These are phyloP conservation scores for Solanum tacnaense DNA, from an alignment of 257 asterid species.

Conservation along the genomic window DNA sequence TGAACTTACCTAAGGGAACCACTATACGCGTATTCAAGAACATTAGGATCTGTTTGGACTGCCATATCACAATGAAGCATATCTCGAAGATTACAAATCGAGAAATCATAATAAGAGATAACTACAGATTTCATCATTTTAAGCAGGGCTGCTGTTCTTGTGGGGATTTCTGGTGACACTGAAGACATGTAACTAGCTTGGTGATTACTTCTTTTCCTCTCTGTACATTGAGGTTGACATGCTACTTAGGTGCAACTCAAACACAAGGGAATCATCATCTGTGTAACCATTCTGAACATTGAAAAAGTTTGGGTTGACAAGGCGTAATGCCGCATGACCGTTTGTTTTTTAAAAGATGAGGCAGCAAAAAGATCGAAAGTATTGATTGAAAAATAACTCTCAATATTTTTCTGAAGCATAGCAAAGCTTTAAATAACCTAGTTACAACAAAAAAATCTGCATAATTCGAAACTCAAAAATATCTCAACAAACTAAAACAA, in stretches of 20 bases:
- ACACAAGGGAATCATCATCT: neutral
- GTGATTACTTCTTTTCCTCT: neutral
- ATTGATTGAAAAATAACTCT: neutral
- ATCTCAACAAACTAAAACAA: neutral
- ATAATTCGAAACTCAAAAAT: neutral
- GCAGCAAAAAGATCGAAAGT: neutral
- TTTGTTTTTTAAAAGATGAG: neutral
- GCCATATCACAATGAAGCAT: slow-evolving; percentile 9
- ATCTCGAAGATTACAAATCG: neutral
- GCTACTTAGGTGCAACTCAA: neutral
- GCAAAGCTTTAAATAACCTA: neutral
- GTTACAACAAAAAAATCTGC: neutral
- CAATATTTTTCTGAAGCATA: neutral
- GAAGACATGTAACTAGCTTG: neutral
- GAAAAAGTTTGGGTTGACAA: neutral
- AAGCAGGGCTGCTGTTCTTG: slow-evolving; percentile 15
- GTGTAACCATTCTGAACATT: neutral
- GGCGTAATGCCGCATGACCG: neutral
- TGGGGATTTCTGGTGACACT: slow-evolving; percentile 13
- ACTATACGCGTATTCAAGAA: slow-evolving; percentile 14
- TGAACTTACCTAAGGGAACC: slow-evolving; percentile 5
- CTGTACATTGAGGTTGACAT: neutral
- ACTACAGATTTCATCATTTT: slow-evolving; percentile 20
- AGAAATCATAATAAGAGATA: slow-evolving; percentile 10
- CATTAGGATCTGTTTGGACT: slow-evolving; percentile 11